phyloP scores from a whole-genome alignment of 2,329 filamentous ascomycete species.

The Phialophora tarda region DNA sequence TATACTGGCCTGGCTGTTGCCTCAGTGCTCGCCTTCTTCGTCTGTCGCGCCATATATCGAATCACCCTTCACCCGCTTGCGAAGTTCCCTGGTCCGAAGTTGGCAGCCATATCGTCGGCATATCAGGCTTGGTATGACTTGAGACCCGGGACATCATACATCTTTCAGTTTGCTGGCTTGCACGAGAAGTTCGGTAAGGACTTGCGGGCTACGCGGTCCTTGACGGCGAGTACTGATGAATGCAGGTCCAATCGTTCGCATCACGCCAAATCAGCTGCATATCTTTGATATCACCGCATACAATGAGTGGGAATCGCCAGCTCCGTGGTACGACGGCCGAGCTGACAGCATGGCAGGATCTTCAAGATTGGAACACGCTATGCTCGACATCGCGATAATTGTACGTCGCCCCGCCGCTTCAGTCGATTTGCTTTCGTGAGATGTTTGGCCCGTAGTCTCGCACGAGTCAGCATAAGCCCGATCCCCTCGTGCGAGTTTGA shows the following conservation, averaged over 20 bases:
- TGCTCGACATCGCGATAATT: constrained; percentile 20
- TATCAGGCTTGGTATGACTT: constrained; percentile 39
- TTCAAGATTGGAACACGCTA: constrained; percentile 28
- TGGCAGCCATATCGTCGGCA: constrained; percentile 42
- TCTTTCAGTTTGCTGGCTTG: constrained; percentile 13
- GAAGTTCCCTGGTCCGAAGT: constrained; percentile 45
- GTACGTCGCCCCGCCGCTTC: neutral
- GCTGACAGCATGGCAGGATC: constrained; percentile 19
- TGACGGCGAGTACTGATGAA: neutral
- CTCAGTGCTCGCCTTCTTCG: constrained; percentile 3
- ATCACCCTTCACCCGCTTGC: constrained; percentile 45
- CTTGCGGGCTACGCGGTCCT: neutral
- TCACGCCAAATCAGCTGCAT: constrained; percentile 43
- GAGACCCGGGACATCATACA: constrained; percentile 16
- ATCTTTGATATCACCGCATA: constrained; percentile 38
- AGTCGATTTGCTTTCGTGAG: neutral
- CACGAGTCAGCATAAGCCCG: neutral
- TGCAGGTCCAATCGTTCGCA: constrained; percentile 42
- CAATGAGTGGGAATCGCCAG: constrained; percentile 12
- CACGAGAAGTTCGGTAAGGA: constrained; percentile 25
- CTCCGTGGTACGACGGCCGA: neutral
- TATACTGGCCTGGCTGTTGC: constrained; percentile 2
- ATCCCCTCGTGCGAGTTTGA: neutral
- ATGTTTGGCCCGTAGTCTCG: neutral
- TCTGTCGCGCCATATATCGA: constrained; percentile 35